Evolutionary conservation across 805 yeast genomes (phyloP).

Genomic region (Candida argentea): DNA sequence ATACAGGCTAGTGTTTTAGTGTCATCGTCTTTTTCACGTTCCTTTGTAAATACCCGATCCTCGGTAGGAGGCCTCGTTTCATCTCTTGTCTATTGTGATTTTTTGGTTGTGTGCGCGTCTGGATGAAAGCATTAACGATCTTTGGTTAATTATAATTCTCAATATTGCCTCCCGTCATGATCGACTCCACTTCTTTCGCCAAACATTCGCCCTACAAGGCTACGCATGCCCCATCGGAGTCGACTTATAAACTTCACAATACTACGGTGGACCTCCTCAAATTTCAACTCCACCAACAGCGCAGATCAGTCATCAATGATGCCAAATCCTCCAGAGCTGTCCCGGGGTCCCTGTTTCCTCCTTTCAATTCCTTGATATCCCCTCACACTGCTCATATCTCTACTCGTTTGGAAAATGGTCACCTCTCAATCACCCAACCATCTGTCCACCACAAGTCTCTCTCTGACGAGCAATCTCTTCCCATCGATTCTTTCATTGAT

Average conservation of each 20-base stretch:
- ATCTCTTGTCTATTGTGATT: too few species aligned
- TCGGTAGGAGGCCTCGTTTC: too few species aligned
- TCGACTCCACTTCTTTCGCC: conserved; percentile 25
- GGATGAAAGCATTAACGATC: too few species aligned
- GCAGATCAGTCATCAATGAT: conserved; percentile 14
- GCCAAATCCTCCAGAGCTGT: too few species aligned
- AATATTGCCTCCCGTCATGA: conserved; percentile 16
- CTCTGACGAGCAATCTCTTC: conserved; percentile 9
- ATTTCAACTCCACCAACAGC: conserved; percentile 33
- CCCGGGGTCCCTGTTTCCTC: too few species aligned
- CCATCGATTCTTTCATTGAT: conserved; percentile 9
- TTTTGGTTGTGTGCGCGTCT: too few species aligned
- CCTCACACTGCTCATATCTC: conserved; percentile 28
- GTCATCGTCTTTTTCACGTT: too few species aligned
- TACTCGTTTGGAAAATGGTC: conserved; percentile 17
- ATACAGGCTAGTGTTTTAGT: too few species aligned
- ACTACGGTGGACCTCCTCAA: conserved; percentile 34
- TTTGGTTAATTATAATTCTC: too few species aligned
- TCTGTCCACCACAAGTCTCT: conserved; percentile 12
- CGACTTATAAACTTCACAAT: conserved; percentile 23
- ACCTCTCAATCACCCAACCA: conserved; percentile 8
- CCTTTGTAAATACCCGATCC: too few species aligned
- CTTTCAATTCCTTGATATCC: conserved; percentile 15
- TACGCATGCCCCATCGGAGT: conserved; percentile 14
- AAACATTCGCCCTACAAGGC: conserved; percentile 28